These are phyloP conservation scores for Dictyostelium intermedium DNA, from an alignment of 78 protist genomes.

Conservation along the genomic window DNA sequence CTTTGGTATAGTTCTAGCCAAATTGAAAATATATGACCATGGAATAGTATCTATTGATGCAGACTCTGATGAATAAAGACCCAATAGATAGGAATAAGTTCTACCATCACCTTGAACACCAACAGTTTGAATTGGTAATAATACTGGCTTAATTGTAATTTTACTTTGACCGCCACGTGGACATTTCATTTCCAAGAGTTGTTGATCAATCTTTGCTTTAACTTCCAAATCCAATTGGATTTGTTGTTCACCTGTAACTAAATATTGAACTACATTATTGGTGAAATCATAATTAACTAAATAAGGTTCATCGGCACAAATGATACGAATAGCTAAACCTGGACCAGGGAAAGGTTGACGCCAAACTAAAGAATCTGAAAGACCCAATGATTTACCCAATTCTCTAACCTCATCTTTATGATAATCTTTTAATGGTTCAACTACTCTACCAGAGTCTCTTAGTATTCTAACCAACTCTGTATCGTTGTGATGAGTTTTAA, in stretches of 20 bases:
- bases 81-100: constrained; percentile 87
- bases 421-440: constrained; percentile 94
- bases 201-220: constrained; percentile 12
- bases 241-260: constrained; percentile 1
- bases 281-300: constrained; percentile 47
- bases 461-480: constrained; percentile 91
- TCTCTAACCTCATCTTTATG: constrained; percentile 98
- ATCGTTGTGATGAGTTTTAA: constrained; percentile 98
- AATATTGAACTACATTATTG: neutral
- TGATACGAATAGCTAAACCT: constrained; percentile 95
- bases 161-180: neutral
- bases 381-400: constrained; percentile 92
- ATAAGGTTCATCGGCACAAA: constrained; percentile 89
- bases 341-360: constrained; percentile 99
- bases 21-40: constrained; percentile 70
- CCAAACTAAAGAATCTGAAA: constrained; percentile 91
- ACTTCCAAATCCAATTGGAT: neutral
- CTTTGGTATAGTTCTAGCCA: constrained; percentile 88
- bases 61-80: constrained; percentile 45
- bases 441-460: constrained; percentile 87
- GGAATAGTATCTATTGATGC: neutral
- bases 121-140: constrained; percentile 93
- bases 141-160: constrained; percentile 31
- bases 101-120: constrained; percentile 98
- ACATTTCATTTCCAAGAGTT: constrained; percentile 8